Percentiles rank a stretch among this genome's conserved stretches.
phyloP scores from a whole-genome alignment of 495 filamentous ascomycete genomes.

The Podospora appendiculata region DNA sequence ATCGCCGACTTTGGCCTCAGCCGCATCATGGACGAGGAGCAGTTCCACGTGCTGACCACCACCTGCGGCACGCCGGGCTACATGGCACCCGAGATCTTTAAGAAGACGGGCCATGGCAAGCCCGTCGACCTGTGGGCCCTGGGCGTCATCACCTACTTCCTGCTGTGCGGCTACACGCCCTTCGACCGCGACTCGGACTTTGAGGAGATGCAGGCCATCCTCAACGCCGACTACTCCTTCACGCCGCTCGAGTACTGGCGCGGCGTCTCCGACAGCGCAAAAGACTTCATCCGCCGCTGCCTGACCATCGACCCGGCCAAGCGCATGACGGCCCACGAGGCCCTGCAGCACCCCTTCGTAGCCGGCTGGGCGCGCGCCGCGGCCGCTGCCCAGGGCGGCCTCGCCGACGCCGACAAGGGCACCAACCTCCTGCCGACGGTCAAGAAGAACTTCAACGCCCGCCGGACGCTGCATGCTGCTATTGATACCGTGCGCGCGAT shows the following conservation, averaged over 20 bases:
- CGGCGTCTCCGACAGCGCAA: conserved; percentile 73
- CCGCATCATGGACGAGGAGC: conserved; percentile 97
- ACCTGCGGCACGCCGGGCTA: conserved; percentile 97
- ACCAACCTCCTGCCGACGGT: conserved; percentile 83
- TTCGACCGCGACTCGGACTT: conserved; percentile 97
- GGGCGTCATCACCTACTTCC: conserved; percentile 95
- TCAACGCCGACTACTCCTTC: conserved; percentile 92
- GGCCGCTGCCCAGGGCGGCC: conserved; percentile 43
- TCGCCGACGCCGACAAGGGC: conserved; percentile 52
- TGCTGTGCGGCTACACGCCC: conserved; percentile 95
- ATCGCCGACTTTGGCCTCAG: conserved; percentile 95
- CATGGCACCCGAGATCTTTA: conserved; percentile 93
- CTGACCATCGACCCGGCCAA: conserved; percentile 79
- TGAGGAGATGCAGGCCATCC: conserved; percentile 98
- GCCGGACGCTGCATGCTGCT: conserved; percentile 86
- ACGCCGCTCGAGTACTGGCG: conserved; percentile 97
- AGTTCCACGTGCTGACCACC: conserved; percentile 95
- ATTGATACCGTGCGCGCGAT: conserved; percentile 98
- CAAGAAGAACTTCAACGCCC: conserved; percentile 98
- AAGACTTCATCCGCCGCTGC: conserved; percentile 77
- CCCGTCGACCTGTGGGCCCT: conserved; percentile 94
- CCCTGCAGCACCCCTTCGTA: conserved; percentile 83
- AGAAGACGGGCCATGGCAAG: conserved; percentile 81
- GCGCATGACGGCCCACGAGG: conserved; percentile 92
- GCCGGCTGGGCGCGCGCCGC: conserved; percentile 39